Evolutionary conservation across 495 filamentous ascomycete species (phyloP), one percentile per base, ranked within the genome.

Genomic region (Clohesyomyces aquaticus): DNA sequence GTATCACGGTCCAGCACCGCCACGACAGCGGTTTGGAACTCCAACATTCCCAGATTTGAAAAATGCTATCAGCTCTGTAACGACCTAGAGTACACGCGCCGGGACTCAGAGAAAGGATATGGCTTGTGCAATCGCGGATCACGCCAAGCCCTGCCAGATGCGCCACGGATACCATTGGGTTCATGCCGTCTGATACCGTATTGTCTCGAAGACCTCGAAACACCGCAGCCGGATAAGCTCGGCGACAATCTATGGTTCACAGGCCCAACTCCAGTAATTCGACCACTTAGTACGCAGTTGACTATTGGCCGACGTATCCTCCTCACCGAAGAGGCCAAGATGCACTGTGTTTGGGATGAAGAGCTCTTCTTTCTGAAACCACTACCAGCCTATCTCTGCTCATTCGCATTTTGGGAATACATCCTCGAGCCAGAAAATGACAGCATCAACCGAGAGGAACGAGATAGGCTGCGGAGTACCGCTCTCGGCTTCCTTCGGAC

Each of bases 361-460:
- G 28, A 59, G n/a, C 32, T 53, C 14, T 25, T 64, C 25, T 64
- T 50, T 32, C 14, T 64, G 3, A 64, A 64, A 22, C 61, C 61
- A 18, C 43, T 64, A 8, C 61, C 61, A 3, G 28, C 32, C 12
- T 64, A 64, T 29, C 53, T 64, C 3, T 50, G 41, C 21, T 58
- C 53, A 1, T 38, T 51, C 35, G 61, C 61, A 4, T 64, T 57
- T 45, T 64, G 61, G 61, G 19, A 58, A 32, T 58, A 58, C 46
- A 9, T 64, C 0, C 23, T 64, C 6, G 61, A 64, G 22, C 27
- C 45, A 6, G 50, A 16, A 2, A 58, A 50, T 35, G 25, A 42
- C 18, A 19, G 4, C 2, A 45, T 58, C 54, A 57, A 53, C 11
- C 2, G 3, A 3, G 61, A 52, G 29, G 61, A 58, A 43, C 43